Evolutionary conservation across 2,329 filamentous ascomycete species (phyloP).

Genomic region (Ceratocystis eucalypticola): DNA sequence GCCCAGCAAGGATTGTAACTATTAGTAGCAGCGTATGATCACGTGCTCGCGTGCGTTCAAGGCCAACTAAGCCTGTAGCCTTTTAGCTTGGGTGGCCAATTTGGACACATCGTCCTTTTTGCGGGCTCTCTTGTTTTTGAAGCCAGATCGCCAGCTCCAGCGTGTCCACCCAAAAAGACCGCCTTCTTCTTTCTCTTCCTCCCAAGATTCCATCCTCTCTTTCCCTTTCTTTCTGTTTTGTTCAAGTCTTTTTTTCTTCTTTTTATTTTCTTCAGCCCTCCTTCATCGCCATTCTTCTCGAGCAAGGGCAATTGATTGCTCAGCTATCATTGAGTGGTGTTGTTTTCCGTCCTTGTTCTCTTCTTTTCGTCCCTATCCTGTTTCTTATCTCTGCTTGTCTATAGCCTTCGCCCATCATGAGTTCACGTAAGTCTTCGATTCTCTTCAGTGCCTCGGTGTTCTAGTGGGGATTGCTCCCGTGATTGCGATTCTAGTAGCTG

Average conservation of each 20-base stretch:
- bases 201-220: background rate
- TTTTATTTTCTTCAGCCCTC: constrained; percentile 15
- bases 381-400: constrained; percentile 23
- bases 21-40: background rate
- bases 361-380: constrained; percentile 27
- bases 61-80: constrained; percentile 4
- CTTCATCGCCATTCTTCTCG: constrained; percentile 15
- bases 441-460: background rate
- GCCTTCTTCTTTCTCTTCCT: constrained; percentile 23
- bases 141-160: constrained; percentile 33
- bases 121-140: constrained; percentile 26
- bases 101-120: constrained; percentile 34
- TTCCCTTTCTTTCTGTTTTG: constrained; percentile 15
- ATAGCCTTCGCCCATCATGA: constrained; percentile 33
- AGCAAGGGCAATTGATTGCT: constrained; percentile 19
- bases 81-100: constrained; percentile 14
- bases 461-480: background rate
- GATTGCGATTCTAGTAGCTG: background rate
- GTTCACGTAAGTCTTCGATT: constrained; percentile 37
- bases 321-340: constrained; percentile 18
- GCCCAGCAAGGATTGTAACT: too few species aligned
- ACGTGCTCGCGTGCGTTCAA: constrained; percentile 5
- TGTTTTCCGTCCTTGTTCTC: constrained; percentile 24
- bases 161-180: constrained; percentile 26
- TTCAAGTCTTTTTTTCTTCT: constrained; percentile 11